Percentiles rank a stretch among this genome's conserved stretches.
These are phyloP conservation scores for Cladosporium oxysporum DNA, from an alignment of 2,329 filamentous ascomycete genomes.

Conservation along the genomic window DNA sequence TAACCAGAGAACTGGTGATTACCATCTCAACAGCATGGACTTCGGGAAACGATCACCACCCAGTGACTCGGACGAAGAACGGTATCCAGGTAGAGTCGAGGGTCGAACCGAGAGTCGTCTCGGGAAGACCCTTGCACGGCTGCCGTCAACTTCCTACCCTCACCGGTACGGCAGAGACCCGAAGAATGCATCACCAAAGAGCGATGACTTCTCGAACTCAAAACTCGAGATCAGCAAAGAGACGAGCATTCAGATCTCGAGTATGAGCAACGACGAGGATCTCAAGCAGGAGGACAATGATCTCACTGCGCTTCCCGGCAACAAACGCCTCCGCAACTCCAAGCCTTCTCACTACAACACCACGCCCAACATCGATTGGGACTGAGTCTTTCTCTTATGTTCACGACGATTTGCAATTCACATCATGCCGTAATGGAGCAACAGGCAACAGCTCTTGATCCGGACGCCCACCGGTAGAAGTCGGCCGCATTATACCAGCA, in stretches of 20 bases:
- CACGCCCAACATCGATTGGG: not conserved
- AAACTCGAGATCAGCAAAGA: slow-evolving; percentile 15
- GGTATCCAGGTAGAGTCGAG: not conserved
- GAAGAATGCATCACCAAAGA: not conserved
- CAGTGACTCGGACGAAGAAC: not conserved
- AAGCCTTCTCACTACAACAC: not conserved
- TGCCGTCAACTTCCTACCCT: not conserved
- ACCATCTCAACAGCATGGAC: not conserved
- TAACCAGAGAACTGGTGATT: not conserved
- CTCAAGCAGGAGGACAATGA: not conserved
- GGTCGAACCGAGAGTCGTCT: not conserved
- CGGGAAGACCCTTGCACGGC: not conserved
- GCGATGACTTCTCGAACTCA: not conserved
- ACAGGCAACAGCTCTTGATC: not conserved
- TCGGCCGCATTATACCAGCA: not conserved
- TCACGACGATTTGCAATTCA: not conserved
- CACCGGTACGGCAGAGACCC: not conserved
- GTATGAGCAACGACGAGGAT: not conserved
- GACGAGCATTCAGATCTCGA: slow-evolving; percentile 9
- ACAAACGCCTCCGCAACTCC: not conserved
- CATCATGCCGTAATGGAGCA: not conserved
- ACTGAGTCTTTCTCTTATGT: not conserved
- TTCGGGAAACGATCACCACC: not conserved
- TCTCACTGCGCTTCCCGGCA: not conserved
- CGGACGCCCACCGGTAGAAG: not conserved